phyloP scores from a whole-genome alignment of 2,329 filamentous ascomycete genomes.

The Epicoccum sorghinum region DNA sequence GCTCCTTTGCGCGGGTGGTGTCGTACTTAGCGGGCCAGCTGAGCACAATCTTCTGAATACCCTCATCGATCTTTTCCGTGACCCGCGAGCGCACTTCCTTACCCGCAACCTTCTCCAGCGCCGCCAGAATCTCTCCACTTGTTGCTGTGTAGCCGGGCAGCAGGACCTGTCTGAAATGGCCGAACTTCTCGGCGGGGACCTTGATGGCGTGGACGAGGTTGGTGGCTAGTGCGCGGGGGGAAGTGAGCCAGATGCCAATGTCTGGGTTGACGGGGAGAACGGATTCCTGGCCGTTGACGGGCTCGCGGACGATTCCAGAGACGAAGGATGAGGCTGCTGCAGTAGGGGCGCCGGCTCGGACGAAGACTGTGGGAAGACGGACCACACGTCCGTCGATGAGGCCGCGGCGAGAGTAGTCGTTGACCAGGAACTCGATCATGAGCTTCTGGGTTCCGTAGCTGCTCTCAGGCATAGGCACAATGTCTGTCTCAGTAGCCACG shows the following conservation, averaged over 20 bases:
- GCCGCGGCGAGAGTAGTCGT: constrained; percentile 66
- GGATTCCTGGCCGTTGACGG: constrained; percentile 60
- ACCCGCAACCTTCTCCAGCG: constrained; percentile 61
- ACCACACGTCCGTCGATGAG: constrained; percentile 64
- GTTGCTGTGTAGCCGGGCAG: constrained; percentile 62
- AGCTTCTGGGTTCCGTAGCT: constrained; percentile 70
- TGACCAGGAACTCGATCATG: constrained; percentile 66
- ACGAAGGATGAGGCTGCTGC: constrained; percentile 68
- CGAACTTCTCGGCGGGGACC: constrained; percentile 58
- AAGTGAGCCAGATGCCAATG: constrained; percentile 64
- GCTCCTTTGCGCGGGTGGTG: constrained; percentile 58
- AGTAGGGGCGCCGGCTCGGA: constrained; percentile 65
- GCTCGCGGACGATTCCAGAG: constrained; percentile 69
- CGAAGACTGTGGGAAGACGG: constrained; percentile 67
- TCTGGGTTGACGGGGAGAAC: constrained; percentile 58
- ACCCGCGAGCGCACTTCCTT: constrained; percentile 59
- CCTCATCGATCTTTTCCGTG: constrained; percentile 58
- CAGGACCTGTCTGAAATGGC: constrained; percentile 58
- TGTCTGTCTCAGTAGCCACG: constrained; percentile 43
- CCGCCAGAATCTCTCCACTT: constrained; percentile 63
- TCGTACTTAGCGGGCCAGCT: constrained; percentile 64
- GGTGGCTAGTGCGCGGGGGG: constrained; percentile 59
- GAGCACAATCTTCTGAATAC: constrained; percentile 59
- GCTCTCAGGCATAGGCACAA: constrained; percentile 66
- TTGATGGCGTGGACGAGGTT: constrained; percentile 61